These are phyloP conservation scores for Zoysia japonica DNA, from an alignment of 176 grass and related monocot genomes.

Conservation along the genomic window DNA sequence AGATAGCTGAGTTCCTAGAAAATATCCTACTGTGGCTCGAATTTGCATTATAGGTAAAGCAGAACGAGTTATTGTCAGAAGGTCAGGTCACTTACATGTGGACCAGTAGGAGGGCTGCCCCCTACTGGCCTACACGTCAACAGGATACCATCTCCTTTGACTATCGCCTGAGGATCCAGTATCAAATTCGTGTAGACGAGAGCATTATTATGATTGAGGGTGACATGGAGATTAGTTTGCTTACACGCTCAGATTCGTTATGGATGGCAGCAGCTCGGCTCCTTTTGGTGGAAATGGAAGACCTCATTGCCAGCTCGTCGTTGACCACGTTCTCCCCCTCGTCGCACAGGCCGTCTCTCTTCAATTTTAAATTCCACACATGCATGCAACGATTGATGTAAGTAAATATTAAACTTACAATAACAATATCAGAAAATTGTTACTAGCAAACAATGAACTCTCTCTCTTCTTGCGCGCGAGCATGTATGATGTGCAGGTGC, in stretches of 20 bases:
- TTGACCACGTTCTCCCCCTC: constrained; percentile 55
- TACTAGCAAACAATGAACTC: neutral
- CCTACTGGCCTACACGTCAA: no score
- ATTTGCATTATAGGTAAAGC: neutral
- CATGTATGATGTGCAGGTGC: neutral
- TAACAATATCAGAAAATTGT: neutral
- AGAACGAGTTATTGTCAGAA: no score
- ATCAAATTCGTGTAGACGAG: neutral
- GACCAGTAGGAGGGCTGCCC: no score
- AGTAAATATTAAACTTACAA: neutral
- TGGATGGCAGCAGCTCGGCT: constrained; percentile 73
- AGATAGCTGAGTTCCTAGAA: neutral
- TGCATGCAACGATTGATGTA: neutral
- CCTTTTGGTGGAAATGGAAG: constrained; percentile 66
- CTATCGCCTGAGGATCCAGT: no score
- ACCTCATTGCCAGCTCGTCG: constrained; percentile 36
- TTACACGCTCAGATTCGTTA: constrained; percentile 98
- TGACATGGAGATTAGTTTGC: constrained; percentile 1
- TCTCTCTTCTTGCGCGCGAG: constrained; percentile 9
- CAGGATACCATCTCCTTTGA: no score
- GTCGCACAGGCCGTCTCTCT: constrained; percentile 62
- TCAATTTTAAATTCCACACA: neutral
- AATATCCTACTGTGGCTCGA: neutral
- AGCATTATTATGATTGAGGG: neutral
- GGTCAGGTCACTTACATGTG: no score